These are phyloP conservation scores for Myxozyma neglecta DNA, from an alignment of 805 yeast species.

Conservation along the genomic window DNA sequence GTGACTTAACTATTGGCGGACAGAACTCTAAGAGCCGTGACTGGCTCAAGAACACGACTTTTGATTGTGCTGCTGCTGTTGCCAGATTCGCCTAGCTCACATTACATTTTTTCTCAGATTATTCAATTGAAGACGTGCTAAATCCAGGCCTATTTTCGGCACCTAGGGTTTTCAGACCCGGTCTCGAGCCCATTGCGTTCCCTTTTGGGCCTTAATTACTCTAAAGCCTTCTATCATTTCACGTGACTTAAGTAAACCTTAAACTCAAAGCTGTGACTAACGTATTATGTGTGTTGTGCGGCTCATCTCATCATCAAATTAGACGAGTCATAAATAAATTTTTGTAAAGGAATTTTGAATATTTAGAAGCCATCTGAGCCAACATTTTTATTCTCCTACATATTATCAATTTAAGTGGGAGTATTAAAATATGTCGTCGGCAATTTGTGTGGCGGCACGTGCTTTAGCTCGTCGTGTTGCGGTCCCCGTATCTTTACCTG, in stretches of 20 bases:
- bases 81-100: too few relatives aligned
- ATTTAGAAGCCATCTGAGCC: background rate
- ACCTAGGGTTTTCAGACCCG: too few relatives aligned
- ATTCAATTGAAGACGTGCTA: too few relatives aligned
- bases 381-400: background rate
- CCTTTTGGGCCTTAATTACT: background rate
- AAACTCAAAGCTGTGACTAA: too few relatives aligned
- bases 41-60: too few relatives aligned
- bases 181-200: background rate
- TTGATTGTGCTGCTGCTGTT: too few relatives aligned
- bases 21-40: too few relatives aligned
- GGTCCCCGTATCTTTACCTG: background rate
- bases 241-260: too few relatives aligned
- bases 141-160: too few relatives aligned
- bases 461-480: background rate
- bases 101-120: too few relatives aligned
- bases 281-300: background rate
- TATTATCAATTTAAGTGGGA: background rate
- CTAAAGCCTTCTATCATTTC: background rate
- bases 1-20: too few relatives aligned
- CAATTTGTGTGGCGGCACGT: conserved; percentile 6
- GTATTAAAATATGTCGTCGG: background rate
- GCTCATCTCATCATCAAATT: background rate
- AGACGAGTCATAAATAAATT: background rate
- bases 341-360: background rate